phyloP scores from a whole-genome alignment of 257 asterid species.

The Solanum dulcamara region DNA sequence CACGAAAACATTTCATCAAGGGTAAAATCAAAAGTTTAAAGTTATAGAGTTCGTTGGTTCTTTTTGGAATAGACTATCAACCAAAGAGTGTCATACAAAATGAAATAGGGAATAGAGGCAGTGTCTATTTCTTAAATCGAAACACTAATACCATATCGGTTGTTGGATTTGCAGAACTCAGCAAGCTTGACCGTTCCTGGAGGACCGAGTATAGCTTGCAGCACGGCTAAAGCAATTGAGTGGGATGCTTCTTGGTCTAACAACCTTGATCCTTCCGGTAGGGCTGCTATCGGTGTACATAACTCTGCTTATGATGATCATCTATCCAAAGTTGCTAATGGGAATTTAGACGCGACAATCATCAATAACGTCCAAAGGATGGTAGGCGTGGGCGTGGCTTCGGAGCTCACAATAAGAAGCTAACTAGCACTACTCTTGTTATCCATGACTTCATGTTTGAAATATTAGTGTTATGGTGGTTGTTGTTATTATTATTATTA shows the following conservation, averaged over 20 bases:
- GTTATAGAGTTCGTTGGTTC: not conserved
- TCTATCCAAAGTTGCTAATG: slow-evolving; percentile 12
- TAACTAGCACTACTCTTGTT: slow-evolving; percentile 13
- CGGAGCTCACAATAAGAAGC: slow-evolving; percentile 48
- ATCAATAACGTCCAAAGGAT: slow-evolving; percentile 27
- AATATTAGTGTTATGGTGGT: not conserved
- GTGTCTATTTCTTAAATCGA: not conserved
- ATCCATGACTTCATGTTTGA: not conserved
- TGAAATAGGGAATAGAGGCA: not conserved
- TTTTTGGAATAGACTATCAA: not conserved
- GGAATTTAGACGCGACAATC: slow-evolving; percentile 17
- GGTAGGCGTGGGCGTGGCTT: slow-evolving; percentile 22
- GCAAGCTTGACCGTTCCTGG: slow-evolving; percentile 81
- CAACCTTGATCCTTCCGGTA: slow-evolving; percentile 82
- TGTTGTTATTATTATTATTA: not conserved
- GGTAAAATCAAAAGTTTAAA: not conserved
- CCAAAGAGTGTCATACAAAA: not conserved
- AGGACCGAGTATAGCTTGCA: slow-evolving; percentile 88
- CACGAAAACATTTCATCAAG: not conserved
- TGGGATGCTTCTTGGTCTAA: slow-evolving; percentile 95
- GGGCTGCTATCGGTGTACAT: slow-evolving; percentile 93
- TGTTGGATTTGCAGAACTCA: slow-evolving; percentile 45
- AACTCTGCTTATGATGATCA: slow-evolving; percentile 56
- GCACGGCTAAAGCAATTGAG: slow-evolving; percentile 71
- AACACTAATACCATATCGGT: not conserved